Conservation (phyloP, 192 early-diverging fungal genomes). For the Chytriomyces sp. region DNA sequence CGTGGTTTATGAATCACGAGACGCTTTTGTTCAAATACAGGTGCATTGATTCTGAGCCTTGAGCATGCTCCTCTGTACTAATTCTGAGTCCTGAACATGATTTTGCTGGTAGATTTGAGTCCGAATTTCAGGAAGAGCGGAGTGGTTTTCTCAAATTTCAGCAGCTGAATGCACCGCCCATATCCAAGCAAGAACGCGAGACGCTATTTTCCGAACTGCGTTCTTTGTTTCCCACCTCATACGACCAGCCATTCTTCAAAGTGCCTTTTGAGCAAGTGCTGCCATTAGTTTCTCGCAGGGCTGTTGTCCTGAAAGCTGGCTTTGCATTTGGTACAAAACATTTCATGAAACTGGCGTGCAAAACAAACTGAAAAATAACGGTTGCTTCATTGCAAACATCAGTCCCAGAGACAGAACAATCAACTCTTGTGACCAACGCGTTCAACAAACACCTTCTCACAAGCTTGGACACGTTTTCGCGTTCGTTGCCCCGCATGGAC, state of each 20-base stretch:
- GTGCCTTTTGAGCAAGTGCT: conserved; percentile 54
- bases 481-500: conserved; percentile 81
- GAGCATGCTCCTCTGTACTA: neutral
- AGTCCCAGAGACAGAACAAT: conserved; percentile 74
- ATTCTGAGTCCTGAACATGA: conserved; percentile 18
- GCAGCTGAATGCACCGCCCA: conserved; percentile 33
- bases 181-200: conserved; percentile 27
- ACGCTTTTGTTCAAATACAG: conserved; percentile 52
- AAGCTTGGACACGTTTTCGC: conserved; percentile 70
- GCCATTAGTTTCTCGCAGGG: conserved; percentile 42
- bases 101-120: conserved; percentile 51
- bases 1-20: conserved; percentile 55
- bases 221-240: conserved; percentile 3
- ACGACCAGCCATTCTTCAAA: conserved; percentile 44
- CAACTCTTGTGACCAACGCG: conserved; percentile 74
- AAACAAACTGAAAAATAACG: conserved; percentile 39
- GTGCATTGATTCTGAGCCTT: neutral
- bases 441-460: conserved; percentile 68
- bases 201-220: conserved; percentile 12
- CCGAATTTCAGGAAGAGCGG: conserved; percentile 59
- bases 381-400: neutral
- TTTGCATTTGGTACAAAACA: conserved; percentile 39
- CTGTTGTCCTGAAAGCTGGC: conserved; percentile 46
- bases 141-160: conserved; percentile 53
- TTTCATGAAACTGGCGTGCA: neutral